Conservation (phyloP, 352 stramenopile genomes). For the Ophiocytium majus region DNA sequence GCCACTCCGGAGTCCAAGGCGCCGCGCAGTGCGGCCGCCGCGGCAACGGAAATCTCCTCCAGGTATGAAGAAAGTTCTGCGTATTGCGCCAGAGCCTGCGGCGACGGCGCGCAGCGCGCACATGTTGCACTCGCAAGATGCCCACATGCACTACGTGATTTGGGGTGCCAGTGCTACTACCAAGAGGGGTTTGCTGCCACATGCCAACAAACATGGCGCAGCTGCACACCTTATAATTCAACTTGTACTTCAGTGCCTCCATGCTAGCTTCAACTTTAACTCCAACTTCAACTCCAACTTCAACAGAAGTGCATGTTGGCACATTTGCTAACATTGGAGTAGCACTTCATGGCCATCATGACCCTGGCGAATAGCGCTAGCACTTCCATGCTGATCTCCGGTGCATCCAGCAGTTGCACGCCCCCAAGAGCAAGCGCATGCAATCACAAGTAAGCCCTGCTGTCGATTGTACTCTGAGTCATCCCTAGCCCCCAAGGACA, state of each 20-base stretch:
- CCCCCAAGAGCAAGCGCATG: too few relatives aligned
- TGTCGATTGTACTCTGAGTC: too few relatives aligned
- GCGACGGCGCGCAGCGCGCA: neutral
- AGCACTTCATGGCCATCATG: neutral
- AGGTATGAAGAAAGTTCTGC: neutral
- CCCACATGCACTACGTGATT: too few relatives aligned
- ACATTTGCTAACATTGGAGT: too few relatives aligned
- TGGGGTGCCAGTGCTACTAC: too few relatives aligned
- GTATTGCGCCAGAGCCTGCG: neutral
- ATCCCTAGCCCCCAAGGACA: too few relatives aligned
- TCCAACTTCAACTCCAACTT: too few relatives aligned
- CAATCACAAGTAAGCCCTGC: too few relatives aligned
- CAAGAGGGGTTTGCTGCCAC: too few relatives aligned
- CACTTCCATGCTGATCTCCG: neutral
- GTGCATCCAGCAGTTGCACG: neutral
- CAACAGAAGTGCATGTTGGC: too few relatives aligned
- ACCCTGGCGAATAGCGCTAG: neutral
- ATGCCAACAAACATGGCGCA: neutral
- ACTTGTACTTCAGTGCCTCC: slow-evolving; percentile 23
- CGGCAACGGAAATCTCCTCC: neutral
- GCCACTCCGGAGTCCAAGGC: too few relatives aligned
- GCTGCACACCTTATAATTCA: neutral
- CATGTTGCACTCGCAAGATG: neutral
- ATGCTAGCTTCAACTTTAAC: slow-evolving; percentile 7
- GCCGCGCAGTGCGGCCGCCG: neutral